phyloP scores from a whole-genome alignment of 2,329 filamentous ascomycete species.

The Penicillium sp. region DNA sequence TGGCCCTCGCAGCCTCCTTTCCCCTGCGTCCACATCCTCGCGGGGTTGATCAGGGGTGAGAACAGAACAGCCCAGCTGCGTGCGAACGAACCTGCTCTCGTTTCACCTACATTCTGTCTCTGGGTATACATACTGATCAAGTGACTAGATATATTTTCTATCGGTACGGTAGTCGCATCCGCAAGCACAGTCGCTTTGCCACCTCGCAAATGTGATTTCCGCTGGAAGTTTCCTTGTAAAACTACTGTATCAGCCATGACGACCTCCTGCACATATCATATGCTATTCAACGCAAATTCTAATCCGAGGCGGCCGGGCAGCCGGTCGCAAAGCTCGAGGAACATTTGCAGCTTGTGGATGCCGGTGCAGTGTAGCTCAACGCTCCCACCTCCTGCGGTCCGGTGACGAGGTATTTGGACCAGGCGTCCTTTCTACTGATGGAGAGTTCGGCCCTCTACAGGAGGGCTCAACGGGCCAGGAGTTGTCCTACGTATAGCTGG shows the following conservation, averaged over 20 bases:
- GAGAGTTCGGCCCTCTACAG: not conserved
- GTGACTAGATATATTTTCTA: conserved; percentile 48
- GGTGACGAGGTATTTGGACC: not conserved
- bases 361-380: not conserved
- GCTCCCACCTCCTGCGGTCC: not conserved
- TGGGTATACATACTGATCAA: not conserved
- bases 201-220: conserved; percentile 30
- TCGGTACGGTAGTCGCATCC: conserved; percentile 46
- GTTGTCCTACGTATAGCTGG: conserved; percentile 18
- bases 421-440: not conserved
- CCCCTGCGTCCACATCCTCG: conserved; percentile 14
- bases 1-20: conserved; percentile 6
- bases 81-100: conserved; percentile 1
- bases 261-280: conserved; percentile 10
- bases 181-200: conserved; percentile 47
- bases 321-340: not conserved
- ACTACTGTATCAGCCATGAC: not conserved
- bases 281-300: not conserved
- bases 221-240: not conserved
- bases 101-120: not conserved
- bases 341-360: not conserved
- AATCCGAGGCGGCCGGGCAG: not conserved
- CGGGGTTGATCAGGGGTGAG: not conserved
- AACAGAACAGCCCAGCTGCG: conserved; percentile 7
- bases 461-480: conserved; percentile 1